These are phyloP conservation scores for Tuber brumale DNA, from an alignment of 495 filamentous ascomycete species.

Conservation along the genomic window DNA sequence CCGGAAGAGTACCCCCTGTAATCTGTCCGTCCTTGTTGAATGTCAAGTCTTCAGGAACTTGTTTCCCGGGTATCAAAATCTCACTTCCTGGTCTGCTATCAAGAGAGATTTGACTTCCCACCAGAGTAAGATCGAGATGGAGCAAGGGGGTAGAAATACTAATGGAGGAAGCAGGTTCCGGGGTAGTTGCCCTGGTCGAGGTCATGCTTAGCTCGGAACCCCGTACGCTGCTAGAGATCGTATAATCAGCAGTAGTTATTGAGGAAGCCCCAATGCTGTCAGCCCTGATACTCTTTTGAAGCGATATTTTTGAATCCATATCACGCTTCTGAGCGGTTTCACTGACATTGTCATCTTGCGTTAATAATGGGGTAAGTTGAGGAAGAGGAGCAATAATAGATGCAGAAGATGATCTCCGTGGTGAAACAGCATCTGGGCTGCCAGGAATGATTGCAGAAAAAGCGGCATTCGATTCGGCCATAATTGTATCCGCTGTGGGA, in stretches of 20 bases:
- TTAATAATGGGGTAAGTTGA: constrained; percentile 35
- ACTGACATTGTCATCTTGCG: constrained; percentile 29
- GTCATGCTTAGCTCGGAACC: constrained; percentile 75
- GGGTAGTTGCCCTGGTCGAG: constrained; percentile 86
- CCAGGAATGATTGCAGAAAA: constrained; percentile 5
- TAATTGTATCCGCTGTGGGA: constrained; percentile 13
- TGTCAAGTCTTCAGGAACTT: constrained; percentile 80
- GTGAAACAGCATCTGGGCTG: not conserved
- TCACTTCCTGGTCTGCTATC: constrained; percentile 44
- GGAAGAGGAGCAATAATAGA: constrained; percentile 41
- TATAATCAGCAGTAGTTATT: constrained; percentile 61
- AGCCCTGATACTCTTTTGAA: constrained; percentile 39
- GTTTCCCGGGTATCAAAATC: constrained; percentile 69
- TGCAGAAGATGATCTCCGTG: constrained; percentile 31
- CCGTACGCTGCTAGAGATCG: constrained; percentile 63
- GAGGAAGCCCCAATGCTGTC: constrained; percentile 49
- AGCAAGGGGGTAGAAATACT: constrained; percentile 38
- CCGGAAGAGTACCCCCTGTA: constrained; percentile 83
- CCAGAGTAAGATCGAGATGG: constrained; percentile 27
- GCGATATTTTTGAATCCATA: constrained; percentile 8
- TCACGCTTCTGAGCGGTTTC: constrained; percentile 13
- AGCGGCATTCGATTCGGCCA: constrained; percentile 7
- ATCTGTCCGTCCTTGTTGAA: constrained; percentile 93
- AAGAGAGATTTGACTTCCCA: constrained; percentile 32
- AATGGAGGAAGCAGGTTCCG: constrained; percentile 51